A percentile compares a stretch with the other conserved stretches of the same genome.
phyloP scores from a whole-genome alignment of 257 asterid genomes.

The Primulina huaijiensis region DNA sequence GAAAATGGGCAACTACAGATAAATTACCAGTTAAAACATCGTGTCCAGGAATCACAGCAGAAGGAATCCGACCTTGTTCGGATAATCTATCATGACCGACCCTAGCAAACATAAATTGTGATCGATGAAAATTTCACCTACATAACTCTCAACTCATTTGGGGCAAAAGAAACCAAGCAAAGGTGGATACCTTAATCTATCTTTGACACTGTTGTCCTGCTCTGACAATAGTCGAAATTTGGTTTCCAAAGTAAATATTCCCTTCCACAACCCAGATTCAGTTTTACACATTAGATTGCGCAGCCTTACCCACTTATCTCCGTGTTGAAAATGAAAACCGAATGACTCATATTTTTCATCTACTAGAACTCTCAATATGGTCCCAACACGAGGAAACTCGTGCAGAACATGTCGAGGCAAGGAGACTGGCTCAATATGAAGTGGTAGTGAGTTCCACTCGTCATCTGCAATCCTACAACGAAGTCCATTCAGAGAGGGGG shows the following conservation, averaged over 20 bases:
- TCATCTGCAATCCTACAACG: conserved; percentile 4
- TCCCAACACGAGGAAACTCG: conserved; percentile 17
- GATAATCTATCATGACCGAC: not conserved
- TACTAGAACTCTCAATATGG: conserved; percentile 13
- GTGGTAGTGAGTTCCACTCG: not conserved
- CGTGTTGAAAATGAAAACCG: conserved; percentile 19
- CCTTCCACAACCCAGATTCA: conserved; percentile 26
- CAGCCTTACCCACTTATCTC: conserved; percentile 24
- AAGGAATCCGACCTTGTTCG: conserved; percentile 16
- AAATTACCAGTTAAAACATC: conserved; percentile 13
- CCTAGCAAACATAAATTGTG: conserved; percentile 9
- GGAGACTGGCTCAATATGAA: conserved; percentile 5
- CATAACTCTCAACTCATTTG: not conserved
- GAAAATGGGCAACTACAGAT: not conserved
- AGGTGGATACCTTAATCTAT: conserved; percentile 12
- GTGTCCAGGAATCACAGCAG: not conserved
- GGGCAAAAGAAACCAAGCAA: not conserved
- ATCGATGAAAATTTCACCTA: not conserved
- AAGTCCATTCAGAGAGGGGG: not conserved
- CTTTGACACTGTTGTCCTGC: conserved; percentile 2
- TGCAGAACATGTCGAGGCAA: conserved; percentile 7
- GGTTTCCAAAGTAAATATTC: conserved; percentile 14
- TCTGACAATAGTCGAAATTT: conserved; percentile 20
- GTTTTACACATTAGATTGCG: conserved; percentile 25
- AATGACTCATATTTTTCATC: conserved; percentile 21